A percentile compares a stretch with the other conserved stretches of the same genome.
Evolutionary conservation across 2,329 filamentous ascomycete genomes (phyloP).

Genomic region (Hypoxylon sp.): DNA sequence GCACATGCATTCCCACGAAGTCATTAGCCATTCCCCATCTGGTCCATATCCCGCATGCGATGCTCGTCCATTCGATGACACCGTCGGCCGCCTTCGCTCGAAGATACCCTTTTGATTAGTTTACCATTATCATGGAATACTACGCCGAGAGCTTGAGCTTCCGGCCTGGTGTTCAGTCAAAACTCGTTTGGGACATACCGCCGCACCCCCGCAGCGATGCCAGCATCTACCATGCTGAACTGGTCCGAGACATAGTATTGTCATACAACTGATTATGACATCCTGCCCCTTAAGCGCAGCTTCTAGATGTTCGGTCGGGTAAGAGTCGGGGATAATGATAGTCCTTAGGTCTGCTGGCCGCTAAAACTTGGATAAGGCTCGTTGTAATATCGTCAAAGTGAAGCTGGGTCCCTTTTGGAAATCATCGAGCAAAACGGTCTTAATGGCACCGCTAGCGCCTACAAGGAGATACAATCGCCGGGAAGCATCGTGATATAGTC

Average conservation of each 20-base stretch:
- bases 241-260: constrained; percentile 56
- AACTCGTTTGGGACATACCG: constrained; percentile 69
- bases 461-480: constrained; percentile 36
- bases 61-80: constrained; percentile 51
- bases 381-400: constrained; percentile 48
- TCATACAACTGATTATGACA: constrained; percentile 59
- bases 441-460: constrained; percentile 51
- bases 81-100: constrained; percentile 43
- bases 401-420: constrained; percentile 48
- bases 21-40: constrained; percentile 47
- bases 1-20: constrained; percentile 48
- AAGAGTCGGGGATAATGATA: constrained; percentile 48
- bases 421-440: constrained; percentile 47
- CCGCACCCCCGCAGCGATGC: constrained; percentile 66
- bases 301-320: constrained; percentile 45
- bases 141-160: constrained; percentile 45
- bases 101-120: constrained; percentile 48
- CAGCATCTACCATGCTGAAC: constrained; percentile 65
- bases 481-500: constrained; percentile 1
- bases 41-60: constrained; percentile 50
- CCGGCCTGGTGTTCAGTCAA: constrained; percentile 52
- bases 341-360: constrained; percentile 38
- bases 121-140: constrained; percentile 50
- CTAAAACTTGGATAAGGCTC: constrained; percentile 46
- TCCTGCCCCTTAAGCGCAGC: constrained; percentile 47